Evolutionary conservation across 108 stramenopile genomes (phyloP), one percentile per base, ranked within the genome.

Genomic region (Schizochytrium sp.): DNA sequence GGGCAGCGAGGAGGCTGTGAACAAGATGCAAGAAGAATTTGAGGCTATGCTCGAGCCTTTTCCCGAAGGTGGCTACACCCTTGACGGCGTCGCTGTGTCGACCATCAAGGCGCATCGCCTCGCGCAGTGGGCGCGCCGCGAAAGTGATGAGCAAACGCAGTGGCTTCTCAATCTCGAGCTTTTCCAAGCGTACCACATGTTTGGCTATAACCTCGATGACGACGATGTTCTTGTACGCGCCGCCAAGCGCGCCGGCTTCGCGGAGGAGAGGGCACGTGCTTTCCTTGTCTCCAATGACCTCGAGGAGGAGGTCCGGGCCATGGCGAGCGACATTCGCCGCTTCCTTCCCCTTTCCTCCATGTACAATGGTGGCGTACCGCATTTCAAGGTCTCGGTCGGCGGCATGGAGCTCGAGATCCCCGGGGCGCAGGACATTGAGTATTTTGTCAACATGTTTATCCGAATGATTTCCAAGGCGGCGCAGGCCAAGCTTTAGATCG

Each of bases 381-480:
- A 83, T 23, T 53, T 83, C 48, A 21, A 16, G 45, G 23, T 83
- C 51, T 12, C 10, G 51, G 51, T 83, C 51, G 76, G 48, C 12
- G 76, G 48, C 51, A 83, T 83, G 76, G 51, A 23, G n/a, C 51
- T 83, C 51, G 76, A 83, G n/a, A 83, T 83, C 4, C 76, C 76
- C 1, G 76, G 76, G 12, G 76, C 76, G 0, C 76, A 83, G 51
- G 76, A 83, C 51, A 53, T 83, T 23, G 76, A 83, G n/a, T 83
- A 83, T 83, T 83, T 83, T 34, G 76, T 83, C 12, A 47, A 6
- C 76, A 83, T 34, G 10, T 83, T 83, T 6, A 53, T 6, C n/a
- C 44, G 16, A 34, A 83, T 83, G 76, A 69, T 69, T 10, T 8
- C 63, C 63, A 69, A 69, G 41, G 63, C 63, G 25, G 34, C 25